Base-by-base conservation (phyloP, 78 protist genomes). In the Cavenderia fasciculata region DNA sequence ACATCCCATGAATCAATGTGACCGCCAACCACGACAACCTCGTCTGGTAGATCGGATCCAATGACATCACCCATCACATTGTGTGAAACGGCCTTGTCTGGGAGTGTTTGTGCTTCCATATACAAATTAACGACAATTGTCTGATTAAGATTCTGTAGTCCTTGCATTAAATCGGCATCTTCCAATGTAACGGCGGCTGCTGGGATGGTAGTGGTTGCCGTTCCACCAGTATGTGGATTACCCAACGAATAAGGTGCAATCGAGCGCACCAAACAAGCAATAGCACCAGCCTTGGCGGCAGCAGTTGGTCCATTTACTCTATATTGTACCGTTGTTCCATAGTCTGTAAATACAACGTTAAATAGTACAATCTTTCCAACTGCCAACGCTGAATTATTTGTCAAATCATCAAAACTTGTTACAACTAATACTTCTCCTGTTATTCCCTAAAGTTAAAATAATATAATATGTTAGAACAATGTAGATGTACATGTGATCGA, bases 1-100 rank as follows among this genome's bases (percentile, higher is more conserved):
- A 95, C 92, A 61, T 95, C 97, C 97, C 97, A 95, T 5, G 89
- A 59, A 59, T 95, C 97, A 1, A 93, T 34, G 41, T 95, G 97
- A 29, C 94, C 97, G 8, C 95, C 92, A 38, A 95, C 29, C 19
- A 93, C 86, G 4, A 95, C 93, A 0, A 95, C 88, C 52, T 95
- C 65, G 25, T 95, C 94, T 0, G 97, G 97, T 40, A 84, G 36
- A 4, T 69, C 62, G 18, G 74, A 41, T 12, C 97, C 97, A 25
- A 65, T 74, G 4, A 95, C 54, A 61, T 95, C 92, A 11, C 88
- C 97, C 62, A 93, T 51, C 14, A 84, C 76, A 74, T 95, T 95
- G 71, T 75, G 49, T 11, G 93, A 73, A n/a, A 25, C 33, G 33
- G 82, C 84, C 33, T 11, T 16, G 33, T 47, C 23, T 8, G 76